Conservation (phyloP, 2,329 filamentous ascomycete species). For the Bipolaris victoriae region DNA sequence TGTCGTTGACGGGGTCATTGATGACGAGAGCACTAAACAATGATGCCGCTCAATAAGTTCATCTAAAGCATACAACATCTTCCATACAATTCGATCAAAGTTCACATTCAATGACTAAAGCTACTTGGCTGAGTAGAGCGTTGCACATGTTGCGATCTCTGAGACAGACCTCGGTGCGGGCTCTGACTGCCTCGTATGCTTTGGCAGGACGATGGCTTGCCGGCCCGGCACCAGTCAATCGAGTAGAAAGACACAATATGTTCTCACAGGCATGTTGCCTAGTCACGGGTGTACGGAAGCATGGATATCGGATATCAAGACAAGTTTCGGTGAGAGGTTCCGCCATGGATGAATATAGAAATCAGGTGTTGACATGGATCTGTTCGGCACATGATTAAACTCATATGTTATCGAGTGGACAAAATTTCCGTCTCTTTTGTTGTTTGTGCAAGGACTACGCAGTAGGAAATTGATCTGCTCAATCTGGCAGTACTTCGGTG, state of each 20-base stretch:
- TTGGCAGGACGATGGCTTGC: conserved; percentile 1
- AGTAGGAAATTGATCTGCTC: not conserved
- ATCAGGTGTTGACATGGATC: not conserved
- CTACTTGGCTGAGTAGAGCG: not conserved
- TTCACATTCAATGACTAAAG: not conserved
- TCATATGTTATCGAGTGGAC: not conserved
- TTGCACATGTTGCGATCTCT: not conserved
- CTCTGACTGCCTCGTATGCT: not conserved
- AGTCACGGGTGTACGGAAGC: conserved; percentile 1
- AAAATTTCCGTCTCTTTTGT: not conserved
- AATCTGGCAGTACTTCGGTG: not conserved
- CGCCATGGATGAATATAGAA: not conserved
- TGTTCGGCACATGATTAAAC: not conserved
- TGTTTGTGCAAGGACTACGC: not conserved
- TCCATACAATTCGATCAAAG: not conserved
- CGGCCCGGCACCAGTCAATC: not conserved
- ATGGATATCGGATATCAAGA: not conserved
- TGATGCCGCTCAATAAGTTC: not conserved
- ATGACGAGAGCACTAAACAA: conserved; percentile 1
- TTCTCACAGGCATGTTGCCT: not conserved
- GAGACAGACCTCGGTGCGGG: not conserved
- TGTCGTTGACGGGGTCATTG: not conserved
- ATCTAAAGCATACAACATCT: not conserved
- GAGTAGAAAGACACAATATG: not conserved
- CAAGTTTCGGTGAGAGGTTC: conserved; percentile 1